These are phyloP conservation scores for Rosellinia necatrix DNA, from an alignment of 2,329 filamentous ascomycete genomes.

Conservation along the genomic window DNA sequence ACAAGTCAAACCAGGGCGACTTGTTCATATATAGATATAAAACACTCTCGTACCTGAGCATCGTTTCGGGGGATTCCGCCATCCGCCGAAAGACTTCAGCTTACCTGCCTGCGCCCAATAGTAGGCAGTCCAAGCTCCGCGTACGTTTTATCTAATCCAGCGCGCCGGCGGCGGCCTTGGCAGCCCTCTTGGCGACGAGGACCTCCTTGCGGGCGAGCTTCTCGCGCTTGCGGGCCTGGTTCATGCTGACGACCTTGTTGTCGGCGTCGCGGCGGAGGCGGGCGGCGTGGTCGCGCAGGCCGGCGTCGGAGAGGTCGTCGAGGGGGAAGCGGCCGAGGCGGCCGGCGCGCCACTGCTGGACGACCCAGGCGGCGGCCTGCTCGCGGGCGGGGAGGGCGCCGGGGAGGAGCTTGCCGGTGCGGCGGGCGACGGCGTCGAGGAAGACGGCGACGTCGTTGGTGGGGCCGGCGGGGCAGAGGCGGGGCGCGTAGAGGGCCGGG, in stretches of 20 bases:
- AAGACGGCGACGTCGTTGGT: conserved; percentile 85
- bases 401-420: conserved; percentile 75
- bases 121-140: too few species aligned
- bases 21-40: background rate
- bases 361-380: conserved; percentile 75
- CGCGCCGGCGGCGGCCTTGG: conserved; percentile 8
- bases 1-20: background rate
- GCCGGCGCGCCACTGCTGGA: conserved; percentile 82
- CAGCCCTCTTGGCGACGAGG: background rate
- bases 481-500: conserved; percentile 61
- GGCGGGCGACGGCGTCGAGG: conserved; percentile 70
- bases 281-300: conserved; percentile 45
- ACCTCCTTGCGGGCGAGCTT: conserved; percentile 58
- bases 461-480: conserved; percentile 59
- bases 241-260: conserved; percentile 70
- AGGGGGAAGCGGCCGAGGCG: conserved; percentile 76
- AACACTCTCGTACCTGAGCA: too few species aligned
- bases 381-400: conserved; percentile 74
- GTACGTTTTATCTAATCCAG: background rate
- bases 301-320: conserved; percentile 71
- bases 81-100: too few species aligned
- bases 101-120: too few species aligned
- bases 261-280: too few species aligned
- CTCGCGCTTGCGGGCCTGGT: conserved; percentile 69
- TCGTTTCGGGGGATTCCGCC: too few species aligned